Conservation (phyloP, 495 filamentous ascomycete species). For the Glutinoglossum americanum region DNA sequence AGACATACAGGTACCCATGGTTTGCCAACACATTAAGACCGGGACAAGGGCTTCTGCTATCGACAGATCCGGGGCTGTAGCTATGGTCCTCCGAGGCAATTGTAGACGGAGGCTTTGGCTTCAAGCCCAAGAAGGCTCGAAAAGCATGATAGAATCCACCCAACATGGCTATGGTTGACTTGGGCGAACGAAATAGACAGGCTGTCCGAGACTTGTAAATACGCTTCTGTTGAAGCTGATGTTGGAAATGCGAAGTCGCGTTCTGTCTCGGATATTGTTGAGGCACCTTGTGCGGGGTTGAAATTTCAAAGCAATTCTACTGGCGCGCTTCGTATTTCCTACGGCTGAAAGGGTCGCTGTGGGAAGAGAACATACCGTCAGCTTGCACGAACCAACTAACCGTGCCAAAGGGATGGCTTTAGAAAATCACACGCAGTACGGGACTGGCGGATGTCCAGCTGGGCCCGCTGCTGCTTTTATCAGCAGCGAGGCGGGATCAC, state of each 20-base stretch:
- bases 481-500: too few species aligned
- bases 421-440: too few species aligned
- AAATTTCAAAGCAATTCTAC: neutral
- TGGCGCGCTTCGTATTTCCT: neutral
- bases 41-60: slow-evolving; percentile 13
- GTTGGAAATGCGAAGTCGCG: neutral
- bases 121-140: neutral
- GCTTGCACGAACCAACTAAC: neutral
- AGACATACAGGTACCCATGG: slow-evolving; percentile 14
- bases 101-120: neutral
- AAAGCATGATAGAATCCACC: neutral
- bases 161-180: neutral
- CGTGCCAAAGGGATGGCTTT: too few species aligned
- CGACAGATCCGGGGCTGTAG: slow-evolving; percentile 13
- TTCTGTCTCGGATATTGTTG: neutral
- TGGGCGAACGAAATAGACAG: neutral
- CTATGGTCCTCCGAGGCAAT: slow-evolving; percentile 10
- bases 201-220: neutral
- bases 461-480: neutral
- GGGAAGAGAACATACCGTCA: neutral
- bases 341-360: neutral
- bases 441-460: neutral
- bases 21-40: slow-evolving; percentile 13
- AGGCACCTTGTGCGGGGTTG: neutral
- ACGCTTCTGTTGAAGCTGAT: neutral